Evolutionary conservation across 2,329 filamentous ascomycete genomes (phyloP).

Genomic region (Colletotrichum sp.): DNA sequence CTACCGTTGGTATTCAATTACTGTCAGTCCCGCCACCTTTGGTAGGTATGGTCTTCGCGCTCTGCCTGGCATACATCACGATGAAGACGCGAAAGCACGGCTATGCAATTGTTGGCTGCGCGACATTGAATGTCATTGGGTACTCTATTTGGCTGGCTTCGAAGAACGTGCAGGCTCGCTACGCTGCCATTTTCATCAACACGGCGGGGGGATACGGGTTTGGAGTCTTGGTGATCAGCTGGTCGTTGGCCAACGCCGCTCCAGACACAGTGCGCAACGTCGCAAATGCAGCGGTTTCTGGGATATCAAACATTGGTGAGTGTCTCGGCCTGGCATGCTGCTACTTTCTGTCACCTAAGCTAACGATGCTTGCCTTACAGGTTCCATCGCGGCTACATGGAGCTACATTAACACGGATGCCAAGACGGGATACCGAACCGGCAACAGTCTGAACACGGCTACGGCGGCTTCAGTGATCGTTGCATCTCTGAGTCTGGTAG

Average conservation of each 20-base stretch:
- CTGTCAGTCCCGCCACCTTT: conserved; percentile 28
- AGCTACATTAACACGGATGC: conserved; percentile 32
- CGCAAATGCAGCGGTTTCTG: conserved; percentile 30
- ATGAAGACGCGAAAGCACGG: conserved; percentile 31
- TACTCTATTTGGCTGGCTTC: conserved; percentile 32
- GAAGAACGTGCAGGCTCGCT: conserved; percentile 26
- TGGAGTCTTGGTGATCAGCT: conserved; percentile 28
- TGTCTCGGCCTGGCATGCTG: not conserved
- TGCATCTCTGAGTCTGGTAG: conserved; percentile 23
- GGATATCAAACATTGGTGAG: conserved; percentile 30
- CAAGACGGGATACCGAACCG: conserved; percentile 28
- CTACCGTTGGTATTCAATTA: conserved; percentile 28
- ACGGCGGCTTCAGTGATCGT: conserved; percentile 28
- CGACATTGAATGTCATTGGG: conserved; percentile 26
- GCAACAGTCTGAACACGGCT: conserved; percentile 28
- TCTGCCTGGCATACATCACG: conserved; percentile 28
- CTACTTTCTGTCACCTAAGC: not conserved
- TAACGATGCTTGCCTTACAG: conserved; percentile 6
- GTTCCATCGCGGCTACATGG: conserved; percentile 32
- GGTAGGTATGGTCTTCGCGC: conserved; percentile 27
- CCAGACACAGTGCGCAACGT: conserved; percentile 31
- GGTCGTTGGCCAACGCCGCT: conserved; percentile 31
- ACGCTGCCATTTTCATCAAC: conserved; percentile 32
- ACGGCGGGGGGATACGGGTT: conserved; percentile 30
- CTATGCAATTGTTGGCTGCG: conserved; percentile 27